Conservation (phyloP, 2,329 filamentous ascomycete genomes). For the Sporothrix variecibatus region DNA sequence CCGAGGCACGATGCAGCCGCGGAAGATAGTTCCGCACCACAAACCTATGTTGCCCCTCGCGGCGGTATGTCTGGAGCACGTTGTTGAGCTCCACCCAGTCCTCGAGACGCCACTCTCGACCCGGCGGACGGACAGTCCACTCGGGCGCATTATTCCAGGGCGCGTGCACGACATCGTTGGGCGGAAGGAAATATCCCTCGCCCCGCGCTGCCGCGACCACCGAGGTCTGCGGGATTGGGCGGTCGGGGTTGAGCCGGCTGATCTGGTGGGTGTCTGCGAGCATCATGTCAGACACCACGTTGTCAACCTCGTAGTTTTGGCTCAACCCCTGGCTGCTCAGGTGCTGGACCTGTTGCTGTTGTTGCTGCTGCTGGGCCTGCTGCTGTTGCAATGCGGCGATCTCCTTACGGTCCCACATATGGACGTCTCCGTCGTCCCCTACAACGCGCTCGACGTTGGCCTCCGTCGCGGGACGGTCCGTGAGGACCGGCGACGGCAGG, state of each 20-base stretch:
- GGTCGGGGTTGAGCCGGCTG: constrained; percentile 11
- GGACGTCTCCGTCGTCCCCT: constrained; percentile 15
- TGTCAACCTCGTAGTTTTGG: constrained; percentile 23
- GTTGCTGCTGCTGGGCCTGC: background rate
- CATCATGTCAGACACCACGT: constrained; percentile 30
- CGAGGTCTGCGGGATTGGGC: background rate
- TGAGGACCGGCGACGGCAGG: background rate
- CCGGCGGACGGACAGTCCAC: background rate
- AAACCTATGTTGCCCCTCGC: constrained; percentile 45
- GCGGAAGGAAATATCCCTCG: constrained; percentile 15
- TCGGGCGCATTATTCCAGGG: constrained; percentile 20
- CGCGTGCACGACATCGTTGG: constrained; percentile 20
- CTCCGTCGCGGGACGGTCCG: background rate
- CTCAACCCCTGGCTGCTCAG: background rate
- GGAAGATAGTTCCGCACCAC: constrained; percentile 33
- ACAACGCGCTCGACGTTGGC: background rate
- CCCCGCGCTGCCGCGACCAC: background rate
- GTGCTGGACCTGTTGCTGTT: background rate
- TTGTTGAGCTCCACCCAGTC: constrained; percentile 59
- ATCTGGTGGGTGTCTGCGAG: constrained; percentile 28
- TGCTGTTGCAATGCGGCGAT: background rate
- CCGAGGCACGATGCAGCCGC: background rate
- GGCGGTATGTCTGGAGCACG: constrained; percentile 54
- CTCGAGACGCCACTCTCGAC: constrained; percentile 33
- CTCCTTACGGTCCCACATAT: constrained; percentile 24